Conservation (phyloP, 257 asterid species). For the Capsicum rhomboideum region DNA sequence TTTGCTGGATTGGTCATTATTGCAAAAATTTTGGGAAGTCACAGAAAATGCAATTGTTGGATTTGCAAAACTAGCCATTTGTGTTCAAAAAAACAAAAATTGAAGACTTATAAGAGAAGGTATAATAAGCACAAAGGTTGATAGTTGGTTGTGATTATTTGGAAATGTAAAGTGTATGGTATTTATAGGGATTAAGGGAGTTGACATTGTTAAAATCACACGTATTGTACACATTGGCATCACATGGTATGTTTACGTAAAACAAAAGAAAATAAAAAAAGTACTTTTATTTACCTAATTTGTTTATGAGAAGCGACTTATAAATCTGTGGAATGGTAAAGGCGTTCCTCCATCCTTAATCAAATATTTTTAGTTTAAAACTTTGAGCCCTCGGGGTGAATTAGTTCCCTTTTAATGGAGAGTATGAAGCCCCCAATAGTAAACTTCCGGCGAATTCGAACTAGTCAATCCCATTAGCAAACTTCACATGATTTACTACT, state of each 20-base stretch:
- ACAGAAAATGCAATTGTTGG: slow-evolving; percentile 11
- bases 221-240: slow-evolving; percentile 4
- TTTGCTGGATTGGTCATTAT: neutral
- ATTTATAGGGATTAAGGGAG: slow-evolving; percentile 1
- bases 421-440: too few relatives aligned
- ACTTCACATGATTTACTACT: too few relatives aligned
- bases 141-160: neutral
- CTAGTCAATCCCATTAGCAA: too few relatives aligned
- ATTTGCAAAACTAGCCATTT: slow-evolving; percentile 14
- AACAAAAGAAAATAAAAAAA: neutral
- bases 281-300: neutral
- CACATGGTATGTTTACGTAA: neutral
- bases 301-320: neutral
- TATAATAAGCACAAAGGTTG: neutral
- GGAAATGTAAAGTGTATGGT: neutral
- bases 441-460: too few relatives aligned
- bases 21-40: neutral
- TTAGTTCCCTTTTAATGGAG: too few relatives aligned
- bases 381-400: too few relatives aligned
- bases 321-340: neutral
- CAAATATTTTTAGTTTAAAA: neutral
- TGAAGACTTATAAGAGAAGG: neutral
- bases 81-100: neutral
- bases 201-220: neutral
- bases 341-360: neutral